Percentiles rank a stretch among this genome's conserved stretches.
phyloP scores from a whole-genome alignment of 805 yeast genomes.

The Kuraishia hungarica region DNA sequence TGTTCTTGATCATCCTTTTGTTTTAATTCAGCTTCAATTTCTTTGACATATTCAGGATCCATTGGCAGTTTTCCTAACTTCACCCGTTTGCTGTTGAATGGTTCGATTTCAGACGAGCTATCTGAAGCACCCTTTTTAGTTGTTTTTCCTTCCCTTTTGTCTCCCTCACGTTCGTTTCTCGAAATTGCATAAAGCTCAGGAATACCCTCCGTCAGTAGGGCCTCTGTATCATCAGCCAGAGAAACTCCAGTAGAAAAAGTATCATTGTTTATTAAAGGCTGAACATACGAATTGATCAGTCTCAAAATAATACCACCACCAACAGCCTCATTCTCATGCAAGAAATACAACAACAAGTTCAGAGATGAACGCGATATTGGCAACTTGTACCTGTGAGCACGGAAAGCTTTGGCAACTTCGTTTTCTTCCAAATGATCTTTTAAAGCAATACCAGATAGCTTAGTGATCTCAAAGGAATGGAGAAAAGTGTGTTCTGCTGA shows the following conservation, averaged over 20 bases:
- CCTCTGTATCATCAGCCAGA: slow-evolving; percentile 25
- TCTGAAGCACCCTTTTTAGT: neutral
- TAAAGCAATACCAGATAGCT: slow-evolving; percentile 64
- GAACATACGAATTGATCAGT: slow-evolving; percentile 76
- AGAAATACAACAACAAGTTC: slow-evolving; percentile 73
- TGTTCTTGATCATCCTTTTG: slow-evolving; percentile 54
- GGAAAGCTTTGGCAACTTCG: slow-evolving; percentile 68
- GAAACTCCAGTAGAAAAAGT: slow-evolving; percentile 13
- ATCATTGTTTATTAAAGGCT: slow-evolving; percentile 33
- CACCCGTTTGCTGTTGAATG: slow-evolving; percentile 63
- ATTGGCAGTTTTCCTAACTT: slow-evolving; percentile 78
- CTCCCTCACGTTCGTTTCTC: slow-evolving; percentile 7
- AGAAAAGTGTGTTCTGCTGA: slow-evolving; percentile 62
- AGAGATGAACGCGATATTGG: slow-evolving; percentile 77
- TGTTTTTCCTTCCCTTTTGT: slow-evolving; percentile 10
- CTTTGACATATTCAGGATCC: slow-evolving; percentile 78
- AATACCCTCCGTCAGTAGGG: slow-evolving; percentile 46
- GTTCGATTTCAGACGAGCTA: slow-evolving; percentile 33
- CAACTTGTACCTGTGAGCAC: slow-evolving; percentile 64
- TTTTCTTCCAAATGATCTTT: slow-evolving; percentile 80
- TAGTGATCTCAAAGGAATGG: slow-evolving; percentile 71
- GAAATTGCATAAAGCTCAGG: slow-evolving; percentile 31
- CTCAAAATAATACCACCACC: slow-evolving; percentile 88
- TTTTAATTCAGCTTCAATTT: slow-evolving; percentile 75
- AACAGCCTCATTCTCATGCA: slow-evolving; percentile 85